Percentiles rank a stretch among this genome's conserved stretches.
These are phyloP conservation scores for Hansenula sp. DNA, from an alignment of 1,139 yeast species.

Conservation along the genomic window DNA sequence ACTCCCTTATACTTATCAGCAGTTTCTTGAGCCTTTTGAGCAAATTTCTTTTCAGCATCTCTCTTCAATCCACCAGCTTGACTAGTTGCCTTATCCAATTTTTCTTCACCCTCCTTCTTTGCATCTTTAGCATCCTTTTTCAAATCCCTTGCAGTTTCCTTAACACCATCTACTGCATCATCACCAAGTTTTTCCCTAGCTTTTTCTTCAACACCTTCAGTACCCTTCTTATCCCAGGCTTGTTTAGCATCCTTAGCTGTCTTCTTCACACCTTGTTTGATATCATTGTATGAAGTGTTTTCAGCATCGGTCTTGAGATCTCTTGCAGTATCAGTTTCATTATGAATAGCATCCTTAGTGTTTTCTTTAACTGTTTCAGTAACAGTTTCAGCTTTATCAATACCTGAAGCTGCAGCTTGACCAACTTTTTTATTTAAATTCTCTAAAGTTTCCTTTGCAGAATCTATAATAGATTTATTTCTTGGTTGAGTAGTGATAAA, in stretches of 20 bases:
- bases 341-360: slow-evolving; percentile 2
- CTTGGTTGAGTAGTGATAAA: slow-evolving; percentile 4
- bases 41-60: slow-evolving; percentile 38
- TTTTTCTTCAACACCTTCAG: slow-evolving; percentile 10
- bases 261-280: slow-evolving; percentile 9
- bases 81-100: slow-evolving; percentile 54
- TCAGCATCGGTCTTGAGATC: not conserved
- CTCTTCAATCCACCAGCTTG: slow-evolving; percentile 46
- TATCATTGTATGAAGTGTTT: slow-evolving; percentile 7
- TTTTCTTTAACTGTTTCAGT: slow-evolving; percentile 2
- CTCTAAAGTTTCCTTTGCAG: slow-evolving; percentile 26
- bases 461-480: slow-evolving; percentile 20
- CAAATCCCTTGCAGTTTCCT: slow-evolving; percentile 5
- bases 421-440: slow-evolving; percentile 26
- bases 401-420: slow-evolving; percentile 21
- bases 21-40: slow-evolving; percentile 36
- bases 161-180: slow-evolving; percentile 8
- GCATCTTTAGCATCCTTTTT: slow-evolving; percentile 2
- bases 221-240: slow-evolving; percentile 5
- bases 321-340: not conserved
- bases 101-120: slow-evolving; percentile 24
- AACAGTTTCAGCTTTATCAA: slow-evolving; percentile 4
- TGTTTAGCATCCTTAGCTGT: slow-evolving; percentile 5
- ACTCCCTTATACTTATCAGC: slow-evolving; percentile 27
- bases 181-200: slow-evolving; percentile 1